These are phyloP conservation scores for Sclerotinia minor DNA, from an alignment of 2,329 filamentous ascomycete genomes.

Conservation along the genomic window DNA sequence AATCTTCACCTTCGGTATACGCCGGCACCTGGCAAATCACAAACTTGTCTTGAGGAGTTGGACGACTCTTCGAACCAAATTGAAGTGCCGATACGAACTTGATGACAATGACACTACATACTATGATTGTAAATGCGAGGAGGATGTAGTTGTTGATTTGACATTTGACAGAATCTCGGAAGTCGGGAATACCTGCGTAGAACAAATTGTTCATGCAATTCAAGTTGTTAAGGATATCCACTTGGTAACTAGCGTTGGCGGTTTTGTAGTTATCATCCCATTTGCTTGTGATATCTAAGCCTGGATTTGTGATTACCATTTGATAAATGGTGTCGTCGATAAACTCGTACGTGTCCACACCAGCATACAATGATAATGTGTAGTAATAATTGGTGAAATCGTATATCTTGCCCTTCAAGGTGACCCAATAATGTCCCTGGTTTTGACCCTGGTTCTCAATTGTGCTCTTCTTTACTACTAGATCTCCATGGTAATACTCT, in stretches of 20 bases:
- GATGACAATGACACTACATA: slow-evolving; percentile 75
- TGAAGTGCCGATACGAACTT: slow-evolving; percentile 95
- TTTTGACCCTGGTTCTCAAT: slow-evolving; percentile 67
- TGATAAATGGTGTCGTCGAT: slow-evolving; percentile 67
- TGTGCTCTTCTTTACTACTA: slow-evolving; percentile 66
- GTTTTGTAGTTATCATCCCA: slow-evolving; percentile 58
- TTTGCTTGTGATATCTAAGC: slow-evolving; percentile 70
- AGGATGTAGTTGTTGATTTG: slow-evolving; percentile 90
- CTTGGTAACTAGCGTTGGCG: slow-evolving; percentile 52
- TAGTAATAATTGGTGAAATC: slow-evolving; percentile 92
- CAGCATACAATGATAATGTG: slow-evolving; percentile 61
- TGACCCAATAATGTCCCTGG: slow-evolving; percentile 74
- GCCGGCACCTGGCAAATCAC: slow-evolving; percentile 98
- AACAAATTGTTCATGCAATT: slow-evolving; percentile 83
- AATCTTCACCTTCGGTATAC: slow-evolving; percentile 97
- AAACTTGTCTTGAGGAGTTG: slow-evolving; percentile 93
- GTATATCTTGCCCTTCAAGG: slow-evolving; percentile 74
- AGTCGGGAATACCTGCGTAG: slow-evolving; percentile 81
- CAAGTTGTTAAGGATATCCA: slow-evolving; percentile 62
- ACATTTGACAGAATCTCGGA: slow-evolving; percentile 73
- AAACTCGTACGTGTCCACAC: slow-evolving; percentile 62
- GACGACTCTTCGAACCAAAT: slow-evolving; percentile 86
- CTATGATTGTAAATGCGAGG: slow-evolving; percentile 79
- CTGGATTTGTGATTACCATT: slow-evolving; percentile 72
- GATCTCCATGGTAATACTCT: slow-evolving; percentile 81